These are phyloP conservation scores for Hippophae rhamnoides DNA, from an alignment of 306 rosid genomes.

Conservation along the genomic window DNA sequence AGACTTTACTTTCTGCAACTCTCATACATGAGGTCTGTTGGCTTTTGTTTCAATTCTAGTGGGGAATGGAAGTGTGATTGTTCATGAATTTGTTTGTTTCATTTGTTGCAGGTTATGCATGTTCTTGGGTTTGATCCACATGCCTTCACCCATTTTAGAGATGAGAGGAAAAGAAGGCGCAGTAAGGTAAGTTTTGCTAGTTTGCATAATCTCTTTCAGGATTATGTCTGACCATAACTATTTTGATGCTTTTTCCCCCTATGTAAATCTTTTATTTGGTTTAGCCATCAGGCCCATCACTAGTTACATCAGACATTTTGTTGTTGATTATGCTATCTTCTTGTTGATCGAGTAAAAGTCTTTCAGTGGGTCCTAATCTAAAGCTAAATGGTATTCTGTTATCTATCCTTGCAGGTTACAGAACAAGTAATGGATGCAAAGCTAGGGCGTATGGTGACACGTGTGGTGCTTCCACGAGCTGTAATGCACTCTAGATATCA, in stretches of 20 bases:
- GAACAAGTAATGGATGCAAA: slow-evolving; percentile 84
- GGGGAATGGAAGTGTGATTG: slow-evolving; percentile 8
- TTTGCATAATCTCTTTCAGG: slow-evolving; percentile 4
- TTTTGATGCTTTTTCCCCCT: too few relatives aligned
- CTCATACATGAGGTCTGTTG: slow-evolving; percentile 81
- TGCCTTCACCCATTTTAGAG: slow-evolving; percentile 96
- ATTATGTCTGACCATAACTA: too few relatives aligned
- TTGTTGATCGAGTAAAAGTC: too few relatives aligned
- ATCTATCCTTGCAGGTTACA: slow-evolving; percentile 51
- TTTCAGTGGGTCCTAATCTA: too few relatives aligned
- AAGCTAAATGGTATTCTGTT: too few relatives aligned
- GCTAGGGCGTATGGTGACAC: slow-evolving; percentile 81
- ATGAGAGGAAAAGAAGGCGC: slow-evolving; percentile 93
- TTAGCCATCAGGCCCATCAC: too few relatives aligned
- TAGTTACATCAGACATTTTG: too few relatives aligned
- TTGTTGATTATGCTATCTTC: too few relatives aligned
- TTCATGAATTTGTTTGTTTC: slow-evolving; percentile 16
- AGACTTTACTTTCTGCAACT: slow-evolving; percentile 90
- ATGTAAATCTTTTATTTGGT: too few relatives aligned
- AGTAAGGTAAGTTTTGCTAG: slow-evolving; percentile 41
- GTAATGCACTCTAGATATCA: slow-evolving; percentile 93
- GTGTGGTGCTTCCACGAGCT: slow-evolving; percentile 96
- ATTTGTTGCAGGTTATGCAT: slow-evolving; percentile 75
- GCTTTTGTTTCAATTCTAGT: slow-evolving; percentile 5
- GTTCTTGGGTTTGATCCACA: slow-evolving; percentile 99